Evolutionary conservation across 2,329 filamentous ascomycete genomes (phyloP).

Genomic region (Pseudomassariella vexata): DNA sequence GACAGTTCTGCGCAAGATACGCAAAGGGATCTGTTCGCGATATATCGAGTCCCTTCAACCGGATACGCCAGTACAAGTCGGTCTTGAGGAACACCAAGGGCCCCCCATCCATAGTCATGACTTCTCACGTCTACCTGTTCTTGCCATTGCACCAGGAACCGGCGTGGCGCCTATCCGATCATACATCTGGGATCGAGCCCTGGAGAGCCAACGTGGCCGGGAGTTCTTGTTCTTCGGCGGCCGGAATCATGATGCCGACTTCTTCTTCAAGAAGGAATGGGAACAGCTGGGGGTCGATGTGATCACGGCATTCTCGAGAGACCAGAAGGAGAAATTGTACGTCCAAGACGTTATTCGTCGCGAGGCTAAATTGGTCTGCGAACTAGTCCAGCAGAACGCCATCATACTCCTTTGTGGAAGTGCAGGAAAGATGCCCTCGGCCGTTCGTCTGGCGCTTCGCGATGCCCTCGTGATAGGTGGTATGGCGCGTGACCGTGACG

Average conservation of each 20-base stretch:
- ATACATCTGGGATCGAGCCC: conserved; percentile 68
- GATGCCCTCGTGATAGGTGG: conserved; percentile 38
- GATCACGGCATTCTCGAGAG: conserved; percentile 64
- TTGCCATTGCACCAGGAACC: conserved; percentile 80
- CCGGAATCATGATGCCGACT: conserved; percentile 69
- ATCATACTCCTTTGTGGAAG: conserved; percentile 52
- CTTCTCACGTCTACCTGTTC: conserved; percentile 42
- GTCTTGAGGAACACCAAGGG: conserved; percentile 38
- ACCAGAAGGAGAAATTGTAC: conserved; percentile 52
- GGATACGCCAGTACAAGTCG: conserved; percentile 56
- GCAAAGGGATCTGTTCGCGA: conserved; percentile 84
- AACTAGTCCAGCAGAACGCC: conserved; percentile 31
- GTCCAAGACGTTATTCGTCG: conserved; percentile 49
- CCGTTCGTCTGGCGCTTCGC: conserved; percentile 45
- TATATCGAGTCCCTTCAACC: conserved; percentile 65
- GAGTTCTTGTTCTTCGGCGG: conserved; percentile 76
- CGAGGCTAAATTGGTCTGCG: conserved; percentile 29
- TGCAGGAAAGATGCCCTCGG: conserved; percentile 51
- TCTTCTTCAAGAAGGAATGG: conserved; percentile 80
- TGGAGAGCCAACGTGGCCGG: conserved; percentile 13
- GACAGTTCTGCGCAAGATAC: conserved; percentile 76
- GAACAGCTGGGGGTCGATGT: conserved; percentile 42
- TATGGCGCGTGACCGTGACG: conserved; percentile 24
- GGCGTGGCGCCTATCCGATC: conserved; percentile 80
- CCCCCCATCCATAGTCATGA: conserved; percentile 13